Percentiles rank a stretch among this genome's conserved stretches.
These are phyloP conservation scores for Chytriomyces hyalinus DNA, from an alignment of 192 early-diverging fungal genomes.

Conservation along the genomic window DNA sequence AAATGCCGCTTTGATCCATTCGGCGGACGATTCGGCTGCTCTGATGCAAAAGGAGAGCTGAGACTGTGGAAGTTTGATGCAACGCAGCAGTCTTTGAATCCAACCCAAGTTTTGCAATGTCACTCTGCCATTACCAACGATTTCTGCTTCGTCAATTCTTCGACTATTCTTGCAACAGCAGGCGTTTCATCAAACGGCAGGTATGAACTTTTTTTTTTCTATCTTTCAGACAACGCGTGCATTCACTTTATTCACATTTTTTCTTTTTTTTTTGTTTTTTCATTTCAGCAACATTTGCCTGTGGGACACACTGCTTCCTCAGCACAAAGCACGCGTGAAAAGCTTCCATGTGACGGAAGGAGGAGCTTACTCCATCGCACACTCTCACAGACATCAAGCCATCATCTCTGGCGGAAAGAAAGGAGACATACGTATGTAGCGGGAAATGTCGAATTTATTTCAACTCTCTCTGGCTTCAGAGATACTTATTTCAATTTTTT, in stretches of 20 bases:
- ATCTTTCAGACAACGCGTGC: background rate
- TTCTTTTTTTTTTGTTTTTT: too few relatives aligned
- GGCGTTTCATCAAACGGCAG: conserved; percentile 63
- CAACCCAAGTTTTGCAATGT: conserved; percentile 53
- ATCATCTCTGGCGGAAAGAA: conserved; percentile 75
- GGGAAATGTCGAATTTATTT: too few relatives aligned
- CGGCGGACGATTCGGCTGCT: conserved; percentile 78
- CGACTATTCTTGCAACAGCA: conserved; percentile 73
- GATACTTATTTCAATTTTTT: background rate
- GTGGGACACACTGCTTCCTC: conserved; percentile 80
- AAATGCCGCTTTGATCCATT: conserved; percentile 74
- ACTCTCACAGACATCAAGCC: conserved; percentile 62
- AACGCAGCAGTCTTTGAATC: conserved; percentile 60
- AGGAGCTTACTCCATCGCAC: conserved; percentile 71
- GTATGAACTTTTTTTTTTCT: conserved; percentile 47
- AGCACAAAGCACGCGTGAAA: conserved; percentile 64
- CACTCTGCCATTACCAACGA: conserved; percentile 72
- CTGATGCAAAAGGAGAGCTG: conserved; percentile 69
- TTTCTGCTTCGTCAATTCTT: conserved; percentile 75
- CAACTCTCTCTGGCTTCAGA: too few relatives aligned
- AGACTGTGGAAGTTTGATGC: conserved; percentile 81
- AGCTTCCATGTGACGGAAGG: conserved; percentile 65
- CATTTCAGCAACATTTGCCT: conserved; percentile 66
- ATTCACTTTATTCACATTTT: background rate
- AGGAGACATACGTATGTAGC: conserved; percentile 72